A percentile compares a stretch with the other conserved stretches of the same genome.
Conservation (phyloP, 148 eudicot genomes). For the Oxyria digyna region DNA sequence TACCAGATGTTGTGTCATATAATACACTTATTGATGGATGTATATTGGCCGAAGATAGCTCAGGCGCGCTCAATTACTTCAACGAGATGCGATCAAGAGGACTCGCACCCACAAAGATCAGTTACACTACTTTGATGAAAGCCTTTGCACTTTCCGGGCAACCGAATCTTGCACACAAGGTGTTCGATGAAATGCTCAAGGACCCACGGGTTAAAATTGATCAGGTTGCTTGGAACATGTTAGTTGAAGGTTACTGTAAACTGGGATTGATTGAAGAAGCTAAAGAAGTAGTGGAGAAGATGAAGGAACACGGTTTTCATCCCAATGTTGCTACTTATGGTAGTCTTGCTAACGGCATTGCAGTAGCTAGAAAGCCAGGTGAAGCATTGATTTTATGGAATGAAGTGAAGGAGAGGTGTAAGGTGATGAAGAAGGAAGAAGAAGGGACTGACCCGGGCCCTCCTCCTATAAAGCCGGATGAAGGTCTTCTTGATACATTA, state of each 20-base stretch:
- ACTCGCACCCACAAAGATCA: conserved; percentile 81
- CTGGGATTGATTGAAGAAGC: conserved; percentile 73
- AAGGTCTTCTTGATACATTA: conserved; percentile 64
- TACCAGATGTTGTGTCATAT: conserved; percentile 88
- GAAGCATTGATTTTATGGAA: conserved; percentile 90
- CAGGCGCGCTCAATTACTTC: conserved; percentile 70
- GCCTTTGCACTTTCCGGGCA: conserved; percentile 88
- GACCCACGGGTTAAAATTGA: conserved; percentile 90
- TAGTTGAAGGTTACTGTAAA: conserved; percentile 75
- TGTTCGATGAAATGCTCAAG: conserved; percentile 84
- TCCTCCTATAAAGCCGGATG: conserved; percentile 58
- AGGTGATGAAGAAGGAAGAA: conserved; percentile 19
- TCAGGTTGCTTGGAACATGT: conserved; percentile 91
- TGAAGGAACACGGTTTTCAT: conserved; percentile 61
- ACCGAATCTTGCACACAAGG: conserved; percentile 69
- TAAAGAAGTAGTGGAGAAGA: conserved; percentile 44
- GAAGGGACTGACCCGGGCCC: conserved; percentile 8
- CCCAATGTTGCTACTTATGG: conserved; percentile 89
- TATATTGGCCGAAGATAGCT: conserved; percentile 68
- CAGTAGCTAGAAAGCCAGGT: conserved; percentile 83
- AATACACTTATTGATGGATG: conserved; percentile 89
- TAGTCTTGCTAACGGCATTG: conserved; percentile 86
- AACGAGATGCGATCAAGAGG: conserved; percentile 87
- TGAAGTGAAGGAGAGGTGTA: conserved; percentile 80
- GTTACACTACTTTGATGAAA: conserved; percentile 96